Evolutionary conservation across 495 filamentous ascomycete species (phyloP), one percentile per base, ranked within the genome.

Genomic region (Daldinia concentrica): DNA sequence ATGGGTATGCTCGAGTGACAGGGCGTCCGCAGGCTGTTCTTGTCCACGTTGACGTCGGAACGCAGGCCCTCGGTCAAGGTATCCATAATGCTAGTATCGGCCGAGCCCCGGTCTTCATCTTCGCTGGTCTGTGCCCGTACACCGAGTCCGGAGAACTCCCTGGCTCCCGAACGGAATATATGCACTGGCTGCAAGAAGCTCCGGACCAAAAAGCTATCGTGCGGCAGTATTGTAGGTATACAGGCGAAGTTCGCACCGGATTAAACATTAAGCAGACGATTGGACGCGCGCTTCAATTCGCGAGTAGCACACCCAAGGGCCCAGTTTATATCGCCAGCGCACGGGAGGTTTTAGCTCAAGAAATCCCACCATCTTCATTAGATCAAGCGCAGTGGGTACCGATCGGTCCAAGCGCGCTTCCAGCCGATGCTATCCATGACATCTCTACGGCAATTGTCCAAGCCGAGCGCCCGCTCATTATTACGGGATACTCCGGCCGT

Each of bases 171-270:
- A 93, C 91, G 0, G 91, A 93, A 72, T 93, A 92, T 68, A 94
- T 93, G 69, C 91, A 94, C 68, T 94, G 91, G 89, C 90, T 93
- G 8, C 91, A 94, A 65, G 91, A 94, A 78, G 88, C 92, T 2
- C 91, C 90, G 1, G 90, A 94, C 61, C 91, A 94, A 77, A 90
- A 91, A 71, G 87, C 89, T 72, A 93, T 93, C 48, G 86, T 93
- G 26, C 83, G 86, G 3, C 91, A 93, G 76, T 93, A 93, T 69
- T 93, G 91, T 70, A 86, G 91, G 12, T 93, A 93, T 70, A 83
- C 87, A 0, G 90, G 85, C 5, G 91, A 93, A 77, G 87, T 93
- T 71, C 92, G 91, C 73, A 87, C 87, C 3, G 91, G 91, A 5
- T 87, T 88, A 76, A 93, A 93, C 75, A 85, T 93, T 37, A 93